phyloP scores from a whole-genome alignment of 495 filamentous ascomycete species.

The Aspergillus nanangensis region DNA sequence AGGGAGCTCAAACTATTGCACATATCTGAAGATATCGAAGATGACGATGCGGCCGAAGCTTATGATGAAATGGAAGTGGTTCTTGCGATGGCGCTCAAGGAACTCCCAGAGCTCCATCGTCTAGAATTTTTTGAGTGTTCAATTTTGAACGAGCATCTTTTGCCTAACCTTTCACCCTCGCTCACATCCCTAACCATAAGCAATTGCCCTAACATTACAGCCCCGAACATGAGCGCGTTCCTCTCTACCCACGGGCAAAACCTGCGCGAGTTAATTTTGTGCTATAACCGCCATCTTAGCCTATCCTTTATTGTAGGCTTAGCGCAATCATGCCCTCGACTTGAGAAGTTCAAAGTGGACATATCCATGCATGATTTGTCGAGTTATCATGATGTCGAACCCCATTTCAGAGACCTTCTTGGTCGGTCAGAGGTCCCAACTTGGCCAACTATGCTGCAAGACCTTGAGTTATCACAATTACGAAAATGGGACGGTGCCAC shows the following conservation, averaged over 20 bases:
- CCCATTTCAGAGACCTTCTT: conserved; percentile 63
- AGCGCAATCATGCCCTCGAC: conserved; percentile 55
- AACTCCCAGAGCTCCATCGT: conserved; percentile 55
- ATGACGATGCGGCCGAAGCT: conserved; percentile 10
- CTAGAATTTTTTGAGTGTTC: conserved; percentile 66
- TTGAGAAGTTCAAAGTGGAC: conserved; percentile 69
- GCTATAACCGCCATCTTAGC: conserved; percentile 73
- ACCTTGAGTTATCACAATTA: conserved; percentile 69
- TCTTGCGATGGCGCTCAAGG: conserved; percentile 52
- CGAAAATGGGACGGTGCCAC: conserved; percentile 61
- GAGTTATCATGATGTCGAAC: conserved; percentile 62
- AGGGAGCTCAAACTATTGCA: conserved; percentile 61
- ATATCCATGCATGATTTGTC: conserved; percentile 60
- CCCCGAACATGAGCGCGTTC: conserved; percentile 53
- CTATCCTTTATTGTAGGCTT: conserved; percentile 64
- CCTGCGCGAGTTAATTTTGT: conserved; percentile 60
- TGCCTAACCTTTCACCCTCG: conserved; percentile 57
- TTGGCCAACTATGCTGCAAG: conserved; percentile 67
- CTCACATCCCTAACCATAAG: conserved; percentile 63
- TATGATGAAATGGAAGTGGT: conserved; percentile 34
- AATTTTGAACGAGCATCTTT: conserved; percentile 53
- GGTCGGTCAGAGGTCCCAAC: conserved; percentile 54
- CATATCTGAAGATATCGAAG: conserved; percentile 35
- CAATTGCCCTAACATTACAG: conserved; percentile 67
- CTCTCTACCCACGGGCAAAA: conserved; percentile 57